A percentile compares a stretch with the other conserved stretches of the same genome.
Conservation (phyloP, 2,329 filamentous ascomycete genomes). For the Fusarium albidum region DNA sequence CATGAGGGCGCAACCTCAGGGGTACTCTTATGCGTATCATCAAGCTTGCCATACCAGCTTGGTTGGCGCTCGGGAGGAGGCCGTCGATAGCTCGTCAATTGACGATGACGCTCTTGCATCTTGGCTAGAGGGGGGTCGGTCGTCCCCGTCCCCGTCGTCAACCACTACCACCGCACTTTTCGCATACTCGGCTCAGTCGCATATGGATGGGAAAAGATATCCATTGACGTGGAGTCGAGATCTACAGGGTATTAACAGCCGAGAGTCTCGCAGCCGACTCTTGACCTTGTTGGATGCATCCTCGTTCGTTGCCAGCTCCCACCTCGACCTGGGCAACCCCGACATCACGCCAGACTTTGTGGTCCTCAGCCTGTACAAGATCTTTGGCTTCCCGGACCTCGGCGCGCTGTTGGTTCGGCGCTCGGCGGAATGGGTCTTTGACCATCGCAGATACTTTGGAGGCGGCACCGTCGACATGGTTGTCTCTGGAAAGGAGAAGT, state of each 20-base stretch:
- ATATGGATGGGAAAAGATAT: conserved; percentile 84
- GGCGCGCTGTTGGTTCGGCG: conserved; percentile 86
- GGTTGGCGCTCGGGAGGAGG: conserved; percentile 80
- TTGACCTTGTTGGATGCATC: conserved; percentile 87
- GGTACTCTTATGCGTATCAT: conserved; percentile 87
- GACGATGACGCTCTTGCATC: conserved; percentile 67
- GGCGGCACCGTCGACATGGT: conserved; percentile 96
- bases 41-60: conserved; percentile 86
- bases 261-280: conserved; percentile 39
- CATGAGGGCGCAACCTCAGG: conserved; percentile 71
- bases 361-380: conserved; percentile 91
- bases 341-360: conserved; percentile 80
- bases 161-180: conserved; percentile 68
- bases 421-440: conserved; percentile 69
- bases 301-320: conserved; percentile 78
- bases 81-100: conserved; percentile 71
- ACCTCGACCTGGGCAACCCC: conserved; percentile 72
- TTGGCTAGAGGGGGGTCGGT: conserved; percentile 65
- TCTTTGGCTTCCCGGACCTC: conserved; percentile 96
- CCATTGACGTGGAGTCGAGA: conserved; percentile 73
- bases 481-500: conserved; percentile 76
- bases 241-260: conserved; percentile 48
- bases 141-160: conserved; percentile 34
- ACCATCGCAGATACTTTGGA: conserved; percentile 82
- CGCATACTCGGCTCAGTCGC: conserved; percentile 90